phyloP scores from a whole-genome alignment of 2,329 filamentous ascomycete species.

The Monilinia fructicola region DNA sequence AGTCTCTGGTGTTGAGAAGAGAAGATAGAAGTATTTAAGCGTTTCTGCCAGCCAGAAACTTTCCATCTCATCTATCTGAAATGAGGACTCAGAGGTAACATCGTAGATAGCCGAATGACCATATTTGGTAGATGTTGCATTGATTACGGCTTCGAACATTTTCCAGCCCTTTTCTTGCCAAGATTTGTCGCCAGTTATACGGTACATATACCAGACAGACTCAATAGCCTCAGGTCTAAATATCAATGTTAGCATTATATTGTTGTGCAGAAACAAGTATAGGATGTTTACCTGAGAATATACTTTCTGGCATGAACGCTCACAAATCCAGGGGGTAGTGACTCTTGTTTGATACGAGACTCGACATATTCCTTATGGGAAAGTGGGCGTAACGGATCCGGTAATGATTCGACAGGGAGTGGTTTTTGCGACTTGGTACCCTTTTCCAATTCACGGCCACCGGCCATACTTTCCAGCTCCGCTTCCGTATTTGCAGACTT shows the following conservation, averaged over 20 bases:
- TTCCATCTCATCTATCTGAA: conserved; percentile 68
- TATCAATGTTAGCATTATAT: conserved; percentile 17
- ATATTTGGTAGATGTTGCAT: conserved; percentile 62
- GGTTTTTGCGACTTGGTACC: conserved; percentile 19
- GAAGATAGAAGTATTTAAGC: conserved; percentile 86
- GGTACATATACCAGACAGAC: conserved; percentile 86
- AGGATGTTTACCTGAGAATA: conserved; percentile 57
- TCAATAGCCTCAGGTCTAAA: conserved; percentile 70
- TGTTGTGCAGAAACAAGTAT: conserved; percentile 16
- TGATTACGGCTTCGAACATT: conserved; percentile 75
- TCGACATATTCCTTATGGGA: conserved; percentile 57
- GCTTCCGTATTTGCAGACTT: conserved; percentile 29
- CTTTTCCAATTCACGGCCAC: conserved; percentile 27
- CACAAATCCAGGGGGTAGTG: conserved; percentile 53
- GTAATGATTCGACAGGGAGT: conserved; percentile 14
- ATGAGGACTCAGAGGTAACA: conserved; percentile 49
- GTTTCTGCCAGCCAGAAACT: conserved; percentile 92
- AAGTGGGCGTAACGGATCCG: conserved; percentile 37
- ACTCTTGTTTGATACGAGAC: conserved; percentile 46
- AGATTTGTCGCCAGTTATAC: conserved; percentile 73
- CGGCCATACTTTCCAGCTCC: conserved; percentile 28
- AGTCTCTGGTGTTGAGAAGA: conserved; percentile 67
- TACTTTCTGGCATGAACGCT: conserved; percentile 51
- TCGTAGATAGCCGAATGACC: conserved; percentile 71
- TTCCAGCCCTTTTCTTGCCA: conserved; percentile 83